Evolutionary conservation across 2,329 filamentous ascomycete genomes (phyloP).

Genomic region (Colletotrichum camelliae): DNA sequence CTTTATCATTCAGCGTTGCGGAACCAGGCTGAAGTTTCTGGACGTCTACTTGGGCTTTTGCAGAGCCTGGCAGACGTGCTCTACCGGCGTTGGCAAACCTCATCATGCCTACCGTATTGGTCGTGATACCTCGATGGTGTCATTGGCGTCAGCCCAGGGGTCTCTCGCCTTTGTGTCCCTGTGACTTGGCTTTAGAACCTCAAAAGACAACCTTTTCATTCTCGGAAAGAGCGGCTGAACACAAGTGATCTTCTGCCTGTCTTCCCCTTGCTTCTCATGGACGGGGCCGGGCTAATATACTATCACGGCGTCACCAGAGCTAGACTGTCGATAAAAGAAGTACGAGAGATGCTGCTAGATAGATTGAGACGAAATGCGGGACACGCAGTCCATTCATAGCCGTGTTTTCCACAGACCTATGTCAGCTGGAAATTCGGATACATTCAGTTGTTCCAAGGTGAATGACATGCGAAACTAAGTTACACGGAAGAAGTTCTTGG

Average conservation of each 20-base stretch:
- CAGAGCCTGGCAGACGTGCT: not conserved
- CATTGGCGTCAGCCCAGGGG: not conserved
- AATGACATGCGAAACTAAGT: not conserved
- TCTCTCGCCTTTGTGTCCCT: not conserved
- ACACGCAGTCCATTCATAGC: not conserved
- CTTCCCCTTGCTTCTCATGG: not conserved
- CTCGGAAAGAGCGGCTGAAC: not conserved
- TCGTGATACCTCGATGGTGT: not conserved
- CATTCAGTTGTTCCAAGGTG: not conserved
- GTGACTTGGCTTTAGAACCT: not conserved
- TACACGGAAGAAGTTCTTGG: not conserved
- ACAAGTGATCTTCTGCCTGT: not conserved
- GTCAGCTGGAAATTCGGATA: not conserved
- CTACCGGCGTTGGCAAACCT: not conserved
- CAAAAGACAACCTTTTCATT: not conserved
- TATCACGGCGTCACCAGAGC: not conserved
- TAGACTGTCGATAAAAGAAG: not conserved
- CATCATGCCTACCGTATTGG: not conserved
- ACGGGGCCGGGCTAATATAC: not conserved
- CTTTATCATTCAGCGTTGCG: too few species aligned
- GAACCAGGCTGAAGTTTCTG: not conserved
- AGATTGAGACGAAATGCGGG: not conserved
- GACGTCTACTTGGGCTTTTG: not conserved
- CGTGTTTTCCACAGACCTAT: not conserved
- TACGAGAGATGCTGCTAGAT: not conserved